These are phyloP conservation scores for Marsdenia floribunda DNA, from an alignment of 257 asterid genomes.

Conservation along the genomic window DNA sequence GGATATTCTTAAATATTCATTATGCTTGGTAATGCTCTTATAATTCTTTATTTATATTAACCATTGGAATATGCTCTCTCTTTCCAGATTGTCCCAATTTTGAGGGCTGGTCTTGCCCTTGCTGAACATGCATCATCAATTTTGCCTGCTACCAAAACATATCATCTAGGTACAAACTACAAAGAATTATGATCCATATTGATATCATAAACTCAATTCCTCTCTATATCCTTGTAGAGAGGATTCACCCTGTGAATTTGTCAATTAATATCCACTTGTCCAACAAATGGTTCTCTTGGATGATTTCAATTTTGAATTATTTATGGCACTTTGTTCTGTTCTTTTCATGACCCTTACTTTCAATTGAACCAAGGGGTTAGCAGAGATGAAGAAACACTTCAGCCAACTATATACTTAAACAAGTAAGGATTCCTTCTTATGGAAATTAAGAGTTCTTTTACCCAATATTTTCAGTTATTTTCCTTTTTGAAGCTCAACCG, in stretches of 20 bases:
- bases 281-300: not conserved
- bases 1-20: not conserved
- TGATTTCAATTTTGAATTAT: not conserved
- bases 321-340: conserved; percentile 1
- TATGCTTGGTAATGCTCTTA: not conserved
- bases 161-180: conserved; percentile 83
- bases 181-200: not conserved
- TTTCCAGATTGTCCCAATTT: conserved; percentile 83
- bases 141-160: conserved; percentile 76
- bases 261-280: not conserved
- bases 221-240: not conserved
- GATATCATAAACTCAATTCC: not conserved
- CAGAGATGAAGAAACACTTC: conserved; percentile 89
- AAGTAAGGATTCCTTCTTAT: conserved; percentile 48
- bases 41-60: conserved; percentile 4
- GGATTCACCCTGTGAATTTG: not conserved
- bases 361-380: conserved; percentile 50
- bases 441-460: not conserved
- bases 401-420: conserved; percentile 83
- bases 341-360: conserved; percentile 20
- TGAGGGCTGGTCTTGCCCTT: conserved; percentile 99
- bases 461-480: not conserved
- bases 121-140: conserved; percentile 89
- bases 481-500: not conserved
- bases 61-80: conserved; percentile 3